A percentile compares a stretch with the other conserved stretches of the same genome.
These are phyloP conservation scores for Syncephalastrum sp. DNA, from an alignment of 371 early-diverging fungal species.

Conservation along the genomic window DNA sequence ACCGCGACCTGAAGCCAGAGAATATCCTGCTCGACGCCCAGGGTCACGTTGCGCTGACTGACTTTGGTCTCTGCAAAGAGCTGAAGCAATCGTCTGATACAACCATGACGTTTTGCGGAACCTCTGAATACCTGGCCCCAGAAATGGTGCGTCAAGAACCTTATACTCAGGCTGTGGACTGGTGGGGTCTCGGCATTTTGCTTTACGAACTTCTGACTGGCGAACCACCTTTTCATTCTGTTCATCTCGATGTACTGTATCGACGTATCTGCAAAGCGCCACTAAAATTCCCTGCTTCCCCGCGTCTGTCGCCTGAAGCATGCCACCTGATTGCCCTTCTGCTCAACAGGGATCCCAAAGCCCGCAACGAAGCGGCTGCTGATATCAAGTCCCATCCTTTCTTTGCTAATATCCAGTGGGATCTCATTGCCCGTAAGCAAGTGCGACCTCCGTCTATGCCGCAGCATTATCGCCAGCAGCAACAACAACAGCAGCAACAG, in stretches of 20 bases:
- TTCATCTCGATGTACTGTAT: constrained; percentile 80
- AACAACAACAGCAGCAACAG: constrained; percentile 4
- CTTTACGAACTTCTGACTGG: constrained; percentile 91
- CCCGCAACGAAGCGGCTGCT: constrained; percentile 55
- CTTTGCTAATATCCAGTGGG: constrained; percentile 75
- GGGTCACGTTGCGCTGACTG: constrained; percentile 79
- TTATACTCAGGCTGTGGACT: constrained; percentile 83
- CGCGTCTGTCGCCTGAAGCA: constrained; percentile 55
- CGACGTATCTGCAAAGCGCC: constrained; percentile 69
- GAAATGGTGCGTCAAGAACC: constrained; percentile 83
- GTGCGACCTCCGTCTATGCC: constrained; percentile 59
- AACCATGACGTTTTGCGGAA: constrained; percentile 83
- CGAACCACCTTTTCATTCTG: constrained; percentile 87
- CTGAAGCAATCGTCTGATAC: constrained; percentile 45
- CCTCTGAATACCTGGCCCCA: constrained; percentile 97
- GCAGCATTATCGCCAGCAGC: constrained; percentile 5
- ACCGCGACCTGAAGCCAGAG: constrained; percentile 69
- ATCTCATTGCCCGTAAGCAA: constrained; percentile 55
- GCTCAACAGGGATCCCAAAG: constrained; percentile 71
- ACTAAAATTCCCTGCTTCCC: constrained; percentile 19
- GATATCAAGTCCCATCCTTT: constrained; percentile 77
- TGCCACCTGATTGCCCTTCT: constrained; percentile 68
- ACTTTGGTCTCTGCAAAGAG: constrained; percentile 81
- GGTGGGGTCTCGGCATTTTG: constrained; percentile 98
- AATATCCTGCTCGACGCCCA: constrained; percentile 63